Evolutionary conservation across 2,329 filamentous ascomycete species (phyloP).

Genomic region (Talaromyces sp.): DNA sequence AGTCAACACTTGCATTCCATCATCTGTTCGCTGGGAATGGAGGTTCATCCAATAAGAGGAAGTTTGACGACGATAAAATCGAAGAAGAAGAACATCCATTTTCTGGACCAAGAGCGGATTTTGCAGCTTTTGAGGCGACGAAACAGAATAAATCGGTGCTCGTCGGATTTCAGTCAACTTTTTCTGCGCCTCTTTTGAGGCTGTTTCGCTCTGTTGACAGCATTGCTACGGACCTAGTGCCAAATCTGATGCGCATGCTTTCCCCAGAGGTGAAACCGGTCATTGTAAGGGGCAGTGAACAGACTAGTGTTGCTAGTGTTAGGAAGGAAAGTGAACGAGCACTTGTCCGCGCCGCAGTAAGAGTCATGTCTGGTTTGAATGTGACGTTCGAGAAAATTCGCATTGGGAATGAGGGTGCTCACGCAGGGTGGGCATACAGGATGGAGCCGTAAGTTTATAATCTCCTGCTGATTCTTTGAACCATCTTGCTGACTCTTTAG

Average conservation of each 20-base stretch:
- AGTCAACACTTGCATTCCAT: conserved; percentile 86
- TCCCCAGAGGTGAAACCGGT: conserved; percentile 90
- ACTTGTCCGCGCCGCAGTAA: conserved; percentile 76
- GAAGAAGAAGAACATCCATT: conserved; percentile 66
- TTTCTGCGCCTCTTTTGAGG: conserved; percentile 70
- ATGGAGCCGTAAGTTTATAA: conserved; percentile 80
- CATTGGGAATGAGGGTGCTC: conserved; percentile 66
- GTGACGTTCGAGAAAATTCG: conserved; percentile 77
- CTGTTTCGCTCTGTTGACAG: conserved; percentile 76
- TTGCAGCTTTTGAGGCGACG: conserved; percentile 72
- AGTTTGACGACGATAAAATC: conserved; percentile 42
- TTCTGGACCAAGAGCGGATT: conserved; percentile 77
- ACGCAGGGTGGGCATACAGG: conserved; percentile 77
- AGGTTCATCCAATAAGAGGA: conserved; percentile 41
- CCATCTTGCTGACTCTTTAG: conserved; percentile 41
- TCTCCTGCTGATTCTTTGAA: conserved; percentile 33
- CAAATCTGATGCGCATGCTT: conserved; percentile 79
- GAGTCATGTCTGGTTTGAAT: conserved; percentile 78
- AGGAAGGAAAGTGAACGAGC: conserved; percentile 79
- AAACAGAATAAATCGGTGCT: conserved; percentile 76
- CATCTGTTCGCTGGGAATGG: conserved; percentile 77
- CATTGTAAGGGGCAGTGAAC: conserved; percentile 68
- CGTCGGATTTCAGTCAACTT: conserved; percentile 67
- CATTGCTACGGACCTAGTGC: conserved; percentile 77
- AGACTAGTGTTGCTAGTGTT: conserved; percentile 73